These are phyloP conservation scores for Solanum virginianum DNA, from an alignment of 257 asterid species.

Conservation along the genomic window DNA sequence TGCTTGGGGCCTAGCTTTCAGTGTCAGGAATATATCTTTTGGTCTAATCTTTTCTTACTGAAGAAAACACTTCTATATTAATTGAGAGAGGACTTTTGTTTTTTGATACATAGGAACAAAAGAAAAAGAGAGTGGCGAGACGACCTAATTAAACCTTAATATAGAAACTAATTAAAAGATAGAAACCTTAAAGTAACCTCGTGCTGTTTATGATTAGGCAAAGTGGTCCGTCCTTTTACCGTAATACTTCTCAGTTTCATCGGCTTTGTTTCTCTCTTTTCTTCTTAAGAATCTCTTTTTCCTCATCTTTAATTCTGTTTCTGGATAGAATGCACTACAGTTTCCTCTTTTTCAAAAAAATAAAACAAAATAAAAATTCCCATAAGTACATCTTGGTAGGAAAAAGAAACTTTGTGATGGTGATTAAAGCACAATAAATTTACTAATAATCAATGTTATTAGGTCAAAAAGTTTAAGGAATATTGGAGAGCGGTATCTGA, in stretches of 20 bases:
- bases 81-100: background rate
- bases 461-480: background rate
- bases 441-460: background rate
- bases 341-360: background rate
- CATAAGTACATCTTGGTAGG: background rate
- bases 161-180: background rate
- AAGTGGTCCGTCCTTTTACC: background rate
- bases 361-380: background rate
- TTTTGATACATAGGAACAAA: background rate
- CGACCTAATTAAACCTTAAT: background rate
- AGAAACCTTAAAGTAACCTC: background rate
- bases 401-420: background rate
- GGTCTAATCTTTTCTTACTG: background rate
- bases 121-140: background rate
- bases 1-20: background rate
- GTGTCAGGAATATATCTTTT: background rate
- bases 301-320: background rate
- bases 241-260: background rate
- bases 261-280: background rate
- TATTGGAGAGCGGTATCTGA: background rate
- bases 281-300: background rate
- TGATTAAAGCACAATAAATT: background rate
- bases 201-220: background rate
- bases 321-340: background rate
- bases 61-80: background rate